A percentile compares a stretch with the other conserved stretches of the same genome.
Evolutionary conservation across 768 basidiomycete species (phyloP).

Genomic region (Boletus fagicola): DNA sequence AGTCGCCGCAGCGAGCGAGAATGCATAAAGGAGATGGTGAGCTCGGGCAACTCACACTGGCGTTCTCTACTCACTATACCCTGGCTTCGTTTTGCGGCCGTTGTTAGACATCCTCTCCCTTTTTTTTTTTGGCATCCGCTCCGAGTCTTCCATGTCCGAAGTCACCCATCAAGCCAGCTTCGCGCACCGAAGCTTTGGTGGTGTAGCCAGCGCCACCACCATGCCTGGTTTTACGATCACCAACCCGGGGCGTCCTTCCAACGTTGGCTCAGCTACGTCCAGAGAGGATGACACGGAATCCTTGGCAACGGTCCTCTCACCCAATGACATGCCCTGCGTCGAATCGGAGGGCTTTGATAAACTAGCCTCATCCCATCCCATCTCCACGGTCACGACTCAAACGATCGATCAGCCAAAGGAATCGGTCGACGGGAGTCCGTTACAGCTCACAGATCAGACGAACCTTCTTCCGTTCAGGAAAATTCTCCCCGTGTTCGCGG

Average conservation of each 20-base stretch:
- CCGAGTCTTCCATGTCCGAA: background rate
- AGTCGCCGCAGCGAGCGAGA: background rate
- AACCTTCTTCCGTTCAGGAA: constrained; percentile 68
- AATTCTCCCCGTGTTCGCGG: constrained; percentile 59
- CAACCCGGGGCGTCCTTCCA: background rate
- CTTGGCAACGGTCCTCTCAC: background rate
- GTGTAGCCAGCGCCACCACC: background rate
- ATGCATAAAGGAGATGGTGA: constrained; percentile 14
- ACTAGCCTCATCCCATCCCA: constrained; percentile 2
- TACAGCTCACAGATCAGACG: constrained; percentile 65
- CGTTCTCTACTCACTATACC: constrained; percentile 1
- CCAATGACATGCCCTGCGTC: background rate
- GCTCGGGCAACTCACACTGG: background rate
- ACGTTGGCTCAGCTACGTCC: background rate
- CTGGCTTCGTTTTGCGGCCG: background rate
- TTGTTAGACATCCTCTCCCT: constrained; percentile 2
- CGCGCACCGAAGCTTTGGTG: background rate
- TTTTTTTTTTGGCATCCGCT: constrained; percentile 2
- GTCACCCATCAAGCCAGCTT: background rate
- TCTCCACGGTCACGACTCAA: constrained; percentile 3
- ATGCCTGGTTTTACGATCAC: background rate
- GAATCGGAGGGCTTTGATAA: constrained; percentile 1
- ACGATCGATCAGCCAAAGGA: background rate
- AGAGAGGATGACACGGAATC: constrained; percentile 1
- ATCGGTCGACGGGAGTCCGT: background rate